These are phyloP conservation scores for Ilyonectria destructans DNA, from an alignment of 2,329 filamentous ascomycete genomes.

Conservation along the genomic window DNA sequence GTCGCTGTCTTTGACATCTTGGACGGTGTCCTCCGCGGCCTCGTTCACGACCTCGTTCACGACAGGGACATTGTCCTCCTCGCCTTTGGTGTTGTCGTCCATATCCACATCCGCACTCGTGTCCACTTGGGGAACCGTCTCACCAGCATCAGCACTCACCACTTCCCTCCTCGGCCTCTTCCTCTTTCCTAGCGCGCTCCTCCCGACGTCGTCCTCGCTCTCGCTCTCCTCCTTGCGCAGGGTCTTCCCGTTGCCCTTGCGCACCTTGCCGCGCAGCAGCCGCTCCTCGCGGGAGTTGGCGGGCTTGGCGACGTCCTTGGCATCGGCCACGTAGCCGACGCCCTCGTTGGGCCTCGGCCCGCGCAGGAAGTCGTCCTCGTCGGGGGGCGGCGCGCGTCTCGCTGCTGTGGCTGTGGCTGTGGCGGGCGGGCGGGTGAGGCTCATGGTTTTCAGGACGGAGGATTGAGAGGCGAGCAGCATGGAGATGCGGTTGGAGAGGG, in stretches of 20 bases:
- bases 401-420: constrained; percentile 10
- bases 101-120: constrained; percentile 42
- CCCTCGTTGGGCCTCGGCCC: constrained; percentile 56
- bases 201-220: constrained; percentile 56
- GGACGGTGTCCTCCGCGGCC: neutral
- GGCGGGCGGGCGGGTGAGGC: constrained; percentile 40
- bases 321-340: constrained; percentile 57
- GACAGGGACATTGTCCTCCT: neutral
- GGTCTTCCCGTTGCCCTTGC: constrained; percentile 31
- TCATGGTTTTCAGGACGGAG: constrained; percentile 53
- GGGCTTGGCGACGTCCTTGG: constrained; percentile 42
- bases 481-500: constrained; percentile 61
- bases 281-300: constrained; percentile 48
- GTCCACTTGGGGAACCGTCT: constrained; percentile 8
- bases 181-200: constrained; percentile 57
- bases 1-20: constrained; percentile 7
- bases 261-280: constrained; percentile 52
- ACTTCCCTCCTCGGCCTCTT: constrained; percentile 52
- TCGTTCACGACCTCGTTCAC: neutral
- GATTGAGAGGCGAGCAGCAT: constrained; percentile 57
- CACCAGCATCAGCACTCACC: constrained; percentile 8
- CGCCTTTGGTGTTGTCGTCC: constrained; percentile 29
- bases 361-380: constrained; percentile 48
- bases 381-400: constrained; percentile 21
- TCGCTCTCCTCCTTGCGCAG: constrained; percentile 50